Conservation (phyloP, 345 rosid species). For the Noccaea bulbosa region DNA sequence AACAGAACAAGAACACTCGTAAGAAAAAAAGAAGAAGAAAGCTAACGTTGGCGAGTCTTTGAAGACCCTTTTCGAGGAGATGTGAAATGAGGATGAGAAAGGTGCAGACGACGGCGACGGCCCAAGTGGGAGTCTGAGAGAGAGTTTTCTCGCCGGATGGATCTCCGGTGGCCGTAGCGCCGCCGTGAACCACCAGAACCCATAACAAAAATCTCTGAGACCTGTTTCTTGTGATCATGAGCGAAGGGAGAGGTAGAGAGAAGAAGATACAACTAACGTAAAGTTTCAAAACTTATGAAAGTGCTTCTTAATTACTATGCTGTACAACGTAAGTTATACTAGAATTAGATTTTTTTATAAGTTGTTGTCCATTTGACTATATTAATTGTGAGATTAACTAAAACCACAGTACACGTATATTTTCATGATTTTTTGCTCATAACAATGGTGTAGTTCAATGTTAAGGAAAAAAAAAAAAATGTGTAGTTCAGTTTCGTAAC, state of each 20-base stretch:
- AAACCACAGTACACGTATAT: conserved; percentile 9
- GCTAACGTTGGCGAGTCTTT: conserved; percentile 64
- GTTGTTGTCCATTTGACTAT: conserved; percentile 24
- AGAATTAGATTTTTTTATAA: neutral
- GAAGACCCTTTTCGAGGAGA: conserved; percentile 69
- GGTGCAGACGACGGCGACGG: conserved; percentile 77
- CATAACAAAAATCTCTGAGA: conserved; percentile 21
- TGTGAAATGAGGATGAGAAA: conserved; percentile 73
- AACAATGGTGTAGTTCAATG: neutral
- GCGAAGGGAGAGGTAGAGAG: conserved; percentile 29
- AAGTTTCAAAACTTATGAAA: conserved; percentile 8
- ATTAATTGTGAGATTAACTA: conserved; percentile 8
- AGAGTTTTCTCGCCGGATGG: conserved; percentile 54
- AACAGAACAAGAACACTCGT: conserved; percentile 5
- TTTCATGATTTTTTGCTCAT: neutral
- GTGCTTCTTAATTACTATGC: conserved; percentile 27
- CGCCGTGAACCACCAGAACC: conserved; percentile 33
- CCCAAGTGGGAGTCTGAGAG: conserved; percentile 92
- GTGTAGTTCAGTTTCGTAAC: conserved; percentile 33
- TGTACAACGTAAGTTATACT: conserved; percentile 11
- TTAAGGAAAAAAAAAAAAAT: neutral
- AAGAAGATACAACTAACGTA: conserved; percentile 31
- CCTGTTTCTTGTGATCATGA: conserved; percentile 39
- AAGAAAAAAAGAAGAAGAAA: neutral
- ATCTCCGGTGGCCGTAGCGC: conserved; percentile 21